Conservation (phyloP, 1,284 basidiomycete species). For the Tylopilus orsonianus region DNA sequence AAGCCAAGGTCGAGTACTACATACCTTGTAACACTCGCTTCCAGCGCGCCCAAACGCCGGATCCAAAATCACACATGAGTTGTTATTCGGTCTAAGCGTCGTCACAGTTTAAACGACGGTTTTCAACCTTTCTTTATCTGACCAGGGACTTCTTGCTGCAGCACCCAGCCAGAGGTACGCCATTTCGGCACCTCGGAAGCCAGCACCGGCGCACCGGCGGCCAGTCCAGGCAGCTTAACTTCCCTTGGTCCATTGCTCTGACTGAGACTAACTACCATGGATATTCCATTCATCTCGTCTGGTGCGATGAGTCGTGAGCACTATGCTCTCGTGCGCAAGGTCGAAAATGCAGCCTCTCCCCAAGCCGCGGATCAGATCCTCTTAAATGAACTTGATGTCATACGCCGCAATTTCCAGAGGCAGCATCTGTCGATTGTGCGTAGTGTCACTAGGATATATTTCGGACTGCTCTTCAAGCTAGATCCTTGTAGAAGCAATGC, state of each 20-base stretch:
- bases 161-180: constrained; percentile 21
- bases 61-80: constrained; percentile 2
- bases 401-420: constrained; percentile 49
- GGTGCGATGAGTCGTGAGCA: constrained; percentile 71
- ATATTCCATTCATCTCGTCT: constrained; percentile 72
- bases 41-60: not conserved
- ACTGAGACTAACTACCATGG: constrained; percentile 43
- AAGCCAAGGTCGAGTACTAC: too few species aligned
- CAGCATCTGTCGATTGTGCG: constrained; percentile 52
- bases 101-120: not conserved
- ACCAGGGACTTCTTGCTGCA: not conserved
- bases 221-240: not conserved
- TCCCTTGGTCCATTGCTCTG: not conserved
- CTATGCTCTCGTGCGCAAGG: constrained; percentile 67
- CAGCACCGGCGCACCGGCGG: not conserved
- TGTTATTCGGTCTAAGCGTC: not conserved
- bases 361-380: constrained; percentile 60
- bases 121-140: not conserved
- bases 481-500: constrained; percentile 48
- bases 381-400: constrained; percentile 53
- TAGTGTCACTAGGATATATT: constrained; percentile 15
- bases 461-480: constrained; percentile 14
- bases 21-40: not conserved
- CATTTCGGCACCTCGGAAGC: constrained; percentile 11
- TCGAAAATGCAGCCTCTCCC: constrained; percentile 56